Evolutionary conservation across 345 rosid genomes (phyloP).

Genomic region (Brassica cretica): DNA sequence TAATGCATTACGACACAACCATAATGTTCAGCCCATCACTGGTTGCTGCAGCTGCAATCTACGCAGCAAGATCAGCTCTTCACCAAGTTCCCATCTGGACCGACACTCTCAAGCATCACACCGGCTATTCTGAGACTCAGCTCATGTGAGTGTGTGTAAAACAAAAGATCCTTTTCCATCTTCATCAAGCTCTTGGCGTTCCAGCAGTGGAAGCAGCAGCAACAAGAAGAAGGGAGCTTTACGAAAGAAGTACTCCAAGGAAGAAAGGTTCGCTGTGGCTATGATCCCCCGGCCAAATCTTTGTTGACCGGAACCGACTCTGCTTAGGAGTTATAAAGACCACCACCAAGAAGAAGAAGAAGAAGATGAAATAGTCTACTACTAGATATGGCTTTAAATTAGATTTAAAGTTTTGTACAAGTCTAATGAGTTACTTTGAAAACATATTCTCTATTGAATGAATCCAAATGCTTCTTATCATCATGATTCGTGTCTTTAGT

Average conservation of each 20-base stretch:
- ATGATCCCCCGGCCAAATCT: constrained; percentile 57
- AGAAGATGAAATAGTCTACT: not conserved
- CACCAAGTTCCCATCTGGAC: constrained; percentile 35
- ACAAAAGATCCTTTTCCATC: not conserved
- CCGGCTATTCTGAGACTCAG: constrained; percentile 40
- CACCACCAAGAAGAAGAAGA: constrained; percentile 1
- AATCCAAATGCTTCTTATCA: no score
- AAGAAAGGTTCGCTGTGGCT: constrained; percentile 57
- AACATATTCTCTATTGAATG: no score
- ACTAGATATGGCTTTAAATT: not conserved
- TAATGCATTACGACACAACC: constrained; percentile 51
- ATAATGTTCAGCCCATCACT: constrained; percentile 36
- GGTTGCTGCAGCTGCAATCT: constrained; percentile 44
- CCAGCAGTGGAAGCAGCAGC: constrained; percentile 47
- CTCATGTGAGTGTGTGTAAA: constrained; percentile 24
- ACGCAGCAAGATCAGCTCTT: constrained; percentile 41
- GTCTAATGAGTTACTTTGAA: constrained; percentile 22
- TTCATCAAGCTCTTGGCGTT: constrained; percentile 39
- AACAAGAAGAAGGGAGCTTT: constrained; percentile 49
- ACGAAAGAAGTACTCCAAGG: constrained; percentile 59
- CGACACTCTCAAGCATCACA: constrained; percentile 36
- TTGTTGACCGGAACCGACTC: constrained; percentile 50
- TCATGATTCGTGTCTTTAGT: no score
- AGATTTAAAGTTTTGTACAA: constrained; percentile 20
- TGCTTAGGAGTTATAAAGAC: constrained; percentile 1